Base-by-base conservation (phyloP, 768 basidiomycete genomes). In the Boletus reticuloceps region DNA sequence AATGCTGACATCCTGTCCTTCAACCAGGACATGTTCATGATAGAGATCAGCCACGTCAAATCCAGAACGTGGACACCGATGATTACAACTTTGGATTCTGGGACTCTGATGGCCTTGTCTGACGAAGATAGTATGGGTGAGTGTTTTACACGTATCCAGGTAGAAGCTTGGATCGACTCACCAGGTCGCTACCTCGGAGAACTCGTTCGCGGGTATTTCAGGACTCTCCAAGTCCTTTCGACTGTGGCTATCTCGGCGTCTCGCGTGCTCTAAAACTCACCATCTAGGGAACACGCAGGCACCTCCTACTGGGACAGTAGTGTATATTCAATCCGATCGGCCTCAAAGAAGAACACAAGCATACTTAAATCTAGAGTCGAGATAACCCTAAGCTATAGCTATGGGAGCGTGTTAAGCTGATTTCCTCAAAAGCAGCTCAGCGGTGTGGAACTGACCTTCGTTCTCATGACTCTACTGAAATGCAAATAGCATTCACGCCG, bases 1-100 rank as follows among this genome's bases (percentile, higher is more conserved):
- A 27, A 27, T 9, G 27, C 27, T 29, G 8, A 29, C 8, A 29
- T 29, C 9, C 29, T 29, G 29, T 8, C 8, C 9, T 27, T 29
- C 29, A 29, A 8, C 29, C 9, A 29, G 29, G 29, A 29, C 29
- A 29, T 9, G 29, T 29, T 29, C 9, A 29, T 9, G 29, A 29
- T 29, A 29, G 9, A 29, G 9, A 29, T 29, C 29, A 29, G 2
- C 14, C 22, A 16, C 22, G 34, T 37, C 20, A 34, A 37, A n/a
- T 36, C 16, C 36, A 37, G 32, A 47, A 22, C 39, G 16, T 61
- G 57, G 8, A 70, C 64, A 47, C 68, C 54, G 14, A 42, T 40
- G 31, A 52, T 52, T n/a, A 31, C 58, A 31, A 51, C 44, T 27
- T 44, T 25, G 12, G 53, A 25, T 45, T 51, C 40, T 12, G 11